These are phyloP conservation scores for Tagetes erecta DNA, from an alignment of 129 eudicot genomes.

Conservation along the genomic window DNA sequence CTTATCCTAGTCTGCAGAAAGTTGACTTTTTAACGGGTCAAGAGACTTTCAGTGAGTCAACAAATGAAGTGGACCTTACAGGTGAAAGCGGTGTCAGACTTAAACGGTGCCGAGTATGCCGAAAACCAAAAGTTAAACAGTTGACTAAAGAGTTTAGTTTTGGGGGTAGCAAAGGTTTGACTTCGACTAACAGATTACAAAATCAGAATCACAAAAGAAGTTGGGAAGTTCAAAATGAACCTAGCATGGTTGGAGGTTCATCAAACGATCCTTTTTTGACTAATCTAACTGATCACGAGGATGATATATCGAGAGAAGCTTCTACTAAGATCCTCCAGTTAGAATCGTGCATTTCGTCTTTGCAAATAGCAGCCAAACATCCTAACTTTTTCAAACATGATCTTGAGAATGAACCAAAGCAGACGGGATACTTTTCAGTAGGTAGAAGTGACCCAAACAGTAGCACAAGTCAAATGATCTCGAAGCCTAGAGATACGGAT, in stretches of 20 bases:
- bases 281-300: slow-evolving; percentile 28
- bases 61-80: slow-evolving; percentile 21
- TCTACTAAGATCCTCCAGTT: slow-evolving; percentile 39
- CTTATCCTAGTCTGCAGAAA: slow-evolving; percentile 10
- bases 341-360: slow-evolving; percentile 44
- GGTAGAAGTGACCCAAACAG: slow-evolving; percentile 32
- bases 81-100: slow-evolving; percentile 26
- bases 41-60: slow-evolving; percentile 12
- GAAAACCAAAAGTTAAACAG: slow-evolving; percentile 36
- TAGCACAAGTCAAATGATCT: slow-evolving; percentile 16
- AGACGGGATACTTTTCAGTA: slow-evolving; percentile 16
- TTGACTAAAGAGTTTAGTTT: slow-evolving; percentile 26
- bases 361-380: slow-evolving; percentile 36
- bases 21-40: slow-evolving; percentile 18
- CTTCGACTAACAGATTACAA: slow-evolving; percentile 14
- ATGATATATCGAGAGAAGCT: slow-evolving; percentile 49
- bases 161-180: slow-evolving; percentile 17
- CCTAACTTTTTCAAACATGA: neutral
- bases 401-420: slow-evolving; percentile 11
- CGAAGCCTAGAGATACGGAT: slow-evolving; percentile 22
- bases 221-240: slow-evolving; percentile 26
- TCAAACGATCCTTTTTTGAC: slow-evolving; percentile 23
- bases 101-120: slow-evolving; percentile 45
- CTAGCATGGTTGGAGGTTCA: slow-evolving; percentile 27
- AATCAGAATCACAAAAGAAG: slow-evolving; percentile 28